Base-by-base conservation (phyloP, 225 moss, liverwort and hornwort genomes). In the Takakia lepidozioides region DNA sequence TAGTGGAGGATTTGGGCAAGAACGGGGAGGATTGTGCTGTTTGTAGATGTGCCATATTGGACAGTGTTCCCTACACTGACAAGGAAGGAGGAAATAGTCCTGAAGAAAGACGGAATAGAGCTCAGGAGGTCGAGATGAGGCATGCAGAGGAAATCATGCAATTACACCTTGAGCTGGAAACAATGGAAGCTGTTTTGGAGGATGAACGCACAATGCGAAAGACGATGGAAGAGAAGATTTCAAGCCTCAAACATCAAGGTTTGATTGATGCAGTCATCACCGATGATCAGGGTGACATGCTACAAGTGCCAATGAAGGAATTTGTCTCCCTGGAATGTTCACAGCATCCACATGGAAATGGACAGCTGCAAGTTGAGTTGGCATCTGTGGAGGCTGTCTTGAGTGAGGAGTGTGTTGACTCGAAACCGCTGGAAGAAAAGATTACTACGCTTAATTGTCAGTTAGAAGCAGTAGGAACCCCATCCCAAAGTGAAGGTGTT, bases 81-180 rank as follows among this genome's bases (percentile, higher is more conserved):
- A 49, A 67, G 50, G 66, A 38, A 57, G 66, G 39, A 54, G 73
- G 76, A 17, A 74, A 78, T 26, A 65, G 68, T 1, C 82, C 71
- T 0, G 60, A 75, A 27, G 85, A 78, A n/a, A 58, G 75, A 44
- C 55, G 68, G 63, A 80, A 75, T 61, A 88, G 59, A 49, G 55
- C 83, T 24, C 88, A 83, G 43, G 78, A 88, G 29, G 61, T 86
- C 36, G 88, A 93, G 71, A 89, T 84, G 93, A 76, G 86, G 10
- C 89, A 89, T 51, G 74, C 84, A 3, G 93, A 95, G 40, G 86
- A 86, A 42, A 76, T 95, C 10, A 77, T 68, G 70, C 84, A 82
- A 7, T 50, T 95, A 2, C 89, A 89, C 44, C 54, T 89, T 36
- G 79, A 82, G 60, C 62, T 95, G 52, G 93, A 95, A 59, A 79